Conservation (phyloP, 257 asterid species). For the Fraxinus pennsylvanica region DNA sequence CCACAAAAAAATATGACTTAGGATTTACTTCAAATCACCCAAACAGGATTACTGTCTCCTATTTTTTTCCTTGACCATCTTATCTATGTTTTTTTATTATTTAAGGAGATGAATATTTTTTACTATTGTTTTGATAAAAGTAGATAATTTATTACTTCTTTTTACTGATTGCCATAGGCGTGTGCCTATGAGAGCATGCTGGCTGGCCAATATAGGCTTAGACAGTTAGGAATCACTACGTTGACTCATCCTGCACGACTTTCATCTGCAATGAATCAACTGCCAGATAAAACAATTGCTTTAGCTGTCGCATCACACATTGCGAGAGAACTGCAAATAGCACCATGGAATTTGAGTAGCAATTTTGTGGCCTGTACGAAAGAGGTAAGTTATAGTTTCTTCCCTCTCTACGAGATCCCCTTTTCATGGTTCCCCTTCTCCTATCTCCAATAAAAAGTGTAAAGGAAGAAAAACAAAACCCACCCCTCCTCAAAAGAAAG, state of each 20-base stretch:
- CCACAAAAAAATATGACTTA: background rate
- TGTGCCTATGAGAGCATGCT: constrained; percentile 99
- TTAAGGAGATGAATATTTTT: background rate
- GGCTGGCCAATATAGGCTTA: constrained; percentile 93
- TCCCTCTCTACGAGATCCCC: background rate
- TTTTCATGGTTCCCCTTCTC: background rate
- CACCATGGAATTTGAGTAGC: constrained; percentile 97
- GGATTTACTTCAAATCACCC: background rate
- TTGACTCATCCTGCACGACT: constrained; percentile 77
- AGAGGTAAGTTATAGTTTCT: constrained; percentile 54
- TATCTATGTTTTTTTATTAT: background rate
- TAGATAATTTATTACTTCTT: constrained; percentile 15
- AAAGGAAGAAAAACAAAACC: background rate
- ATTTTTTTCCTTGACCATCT: background rate
- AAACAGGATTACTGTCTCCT: constrained; percentile 3
- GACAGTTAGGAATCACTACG: constrained; percentile 84
- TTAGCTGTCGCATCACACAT: constrained; percentile 99
- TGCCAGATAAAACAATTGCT: constrained; percentile 97
- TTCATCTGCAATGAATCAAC: constrained; percentile 97
- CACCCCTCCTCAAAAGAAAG: background rate
- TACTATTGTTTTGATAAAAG: background rate
- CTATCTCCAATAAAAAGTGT: background rate
- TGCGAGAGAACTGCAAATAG: constrained; percentile 97
- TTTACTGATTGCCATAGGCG: constrained; percentile 50
- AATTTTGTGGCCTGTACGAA: constrained; percentile 93